Percentiles rank a stretch among this genome's conserved stretches.
phyloP scores from a whole-genome alignment of 164 flowering plant genomes.

The Nelumbo lutea region DNA sequence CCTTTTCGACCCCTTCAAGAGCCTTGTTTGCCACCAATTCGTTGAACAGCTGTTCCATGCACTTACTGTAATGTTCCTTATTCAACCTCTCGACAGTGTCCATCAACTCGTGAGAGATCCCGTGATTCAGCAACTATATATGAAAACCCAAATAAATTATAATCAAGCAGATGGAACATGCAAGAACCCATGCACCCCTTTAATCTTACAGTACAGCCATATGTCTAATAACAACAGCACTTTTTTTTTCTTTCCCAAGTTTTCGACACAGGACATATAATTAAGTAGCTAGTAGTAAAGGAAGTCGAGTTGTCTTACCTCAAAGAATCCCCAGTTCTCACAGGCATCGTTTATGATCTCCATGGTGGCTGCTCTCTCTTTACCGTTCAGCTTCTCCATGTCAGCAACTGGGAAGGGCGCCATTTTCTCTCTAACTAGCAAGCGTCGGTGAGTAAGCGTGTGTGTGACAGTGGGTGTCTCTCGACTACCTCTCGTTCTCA shows the following conservation, averaged over 20 bases:
- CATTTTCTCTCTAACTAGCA: constrained; percentile 20
- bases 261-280: too few species aligned
- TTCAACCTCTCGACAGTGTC: constrained; percentile 77
- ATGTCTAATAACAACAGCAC: too few species aligned
- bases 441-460: too few species aligned
- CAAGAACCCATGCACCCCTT: too few species aligned
- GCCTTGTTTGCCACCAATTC: constrained; percentile 60
- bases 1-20: constrained; percentile 49
- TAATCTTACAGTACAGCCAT: too few species aligned
- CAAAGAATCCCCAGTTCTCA: constrained; percentile 97
- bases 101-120: constrained; percentile 50
- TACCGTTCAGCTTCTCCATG: constrained; percentile 69
- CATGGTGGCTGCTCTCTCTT: constrained; percentile 55
- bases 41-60: constrained; percentile 77
- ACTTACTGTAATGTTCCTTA: constrained; percentile 75
- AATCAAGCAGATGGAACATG: too few species aligned
- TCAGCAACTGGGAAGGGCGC: constrained; percentile 64
- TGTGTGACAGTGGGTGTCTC: too few species aligned
- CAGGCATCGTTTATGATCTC: constrained; percentile 73
- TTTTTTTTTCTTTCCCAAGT: too few species aligned
- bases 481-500: background rate
- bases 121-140: too few species aligned
- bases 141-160: too few species aligned
- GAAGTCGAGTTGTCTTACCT: constrained; percentile 33
- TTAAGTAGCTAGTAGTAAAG: background rate